Percentiles rank a stretch among this genome's conserved stretches.
Conservation (phyloP, 148 eudicot genomes). For the Spergularia marina region DNA sequence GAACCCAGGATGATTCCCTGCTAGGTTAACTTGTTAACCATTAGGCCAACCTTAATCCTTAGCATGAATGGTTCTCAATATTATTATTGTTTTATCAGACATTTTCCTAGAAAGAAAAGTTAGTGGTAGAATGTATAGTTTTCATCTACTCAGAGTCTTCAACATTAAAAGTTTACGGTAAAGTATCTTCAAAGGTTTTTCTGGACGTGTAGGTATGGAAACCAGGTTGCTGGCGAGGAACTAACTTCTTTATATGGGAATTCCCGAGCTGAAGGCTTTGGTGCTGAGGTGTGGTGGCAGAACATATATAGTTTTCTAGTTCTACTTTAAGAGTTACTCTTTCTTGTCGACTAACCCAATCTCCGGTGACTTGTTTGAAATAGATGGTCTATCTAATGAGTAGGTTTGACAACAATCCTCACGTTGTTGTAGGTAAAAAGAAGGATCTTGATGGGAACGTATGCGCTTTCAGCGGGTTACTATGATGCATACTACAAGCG, state of each 20-base stretch:
- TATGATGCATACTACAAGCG: constrained; percentile 99
- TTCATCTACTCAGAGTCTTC: background rate
- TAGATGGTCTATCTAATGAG: background rate
- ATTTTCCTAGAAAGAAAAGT: too few relatives aligned
- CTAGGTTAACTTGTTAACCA: too few relatives aligned
- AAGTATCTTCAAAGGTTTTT: background rate
- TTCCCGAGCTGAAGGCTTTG: constrained; percentile 87
- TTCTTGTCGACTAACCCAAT: constrained; percentile 1
- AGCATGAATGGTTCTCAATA: too few relatives aligned
- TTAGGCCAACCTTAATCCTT: too few relatives aligned
- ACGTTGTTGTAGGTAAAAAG: constrained; percentile 72
- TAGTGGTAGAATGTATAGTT: too few relatives aligned
- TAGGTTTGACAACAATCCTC: background rate
- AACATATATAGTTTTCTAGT: background rate
- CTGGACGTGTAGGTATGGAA: constrained; percentile 64
- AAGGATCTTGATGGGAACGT: constrained; percentile 97
- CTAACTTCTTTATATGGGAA: constrained; percentile 65
- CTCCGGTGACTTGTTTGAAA: background rate
- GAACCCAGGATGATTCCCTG: too few relatives aligned
- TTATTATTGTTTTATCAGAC: too few relatives aligned
- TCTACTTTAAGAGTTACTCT: background rate
- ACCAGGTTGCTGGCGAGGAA: constrained; percentile 77
- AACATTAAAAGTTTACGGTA: background rate
- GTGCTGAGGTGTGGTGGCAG: constrained; percentile 71
- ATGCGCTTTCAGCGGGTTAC: constrained; percentile 98